Percentiles rank a stretch among this genome's conserved stretches.
Evolutionary conservation across 2,329 filamentous ascomycete genomes (phyloP).

Genomic region (Byssothecium circinans): DNA sequence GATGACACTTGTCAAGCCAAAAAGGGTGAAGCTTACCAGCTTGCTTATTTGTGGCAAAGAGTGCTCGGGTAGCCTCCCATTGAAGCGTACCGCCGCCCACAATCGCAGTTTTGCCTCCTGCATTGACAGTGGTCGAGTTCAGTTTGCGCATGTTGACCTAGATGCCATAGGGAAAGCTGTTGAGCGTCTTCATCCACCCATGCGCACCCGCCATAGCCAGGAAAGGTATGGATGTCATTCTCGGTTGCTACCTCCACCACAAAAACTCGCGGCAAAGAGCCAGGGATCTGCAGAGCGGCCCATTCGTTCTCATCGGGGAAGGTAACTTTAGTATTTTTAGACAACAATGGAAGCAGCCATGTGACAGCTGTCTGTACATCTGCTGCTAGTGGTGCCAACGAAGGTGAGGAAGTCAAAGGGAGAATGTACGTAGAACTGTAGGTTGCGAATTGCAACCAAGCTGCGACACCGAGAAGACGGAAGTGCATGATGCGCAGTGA

Average conservation of each 20-base stretch:
- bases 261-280: conserved; percentile 20
- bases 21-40: conserved; percentile 23
- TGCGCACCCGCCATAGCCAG: conserved; percentile 41
- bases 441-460: not conserved
- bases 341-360: conserved; percentile 3
- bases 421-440: not conserved
- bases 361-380: conserved; percentile 1
- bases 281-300: conserved; percentile 16
- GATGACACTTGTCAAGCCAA: too few relatives aligned
- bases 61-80: conserved; percentile 25
- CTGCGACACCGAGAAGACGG: not conserved
- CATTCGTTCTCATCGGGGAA: conserved; percentile 18
- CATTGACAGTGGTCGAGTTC: conserved; percentile 26
- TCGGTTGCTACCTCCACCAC: conserved; percentile 22
- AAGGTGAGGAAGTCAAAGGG: not conserved
- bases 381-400: not conserved
- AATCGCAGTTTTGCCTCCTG: conserved; percentile 21
- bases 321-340: conserved; percentile 12
- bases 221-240: conserved; percentile 36
- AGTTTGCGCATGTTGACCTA: conserved; percentile 37
- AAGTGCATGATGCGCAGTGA: not conserved
- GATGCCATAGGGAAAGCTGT: conserved; percentile 27
- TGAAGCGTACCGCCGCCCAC: conserved; percentile 34
- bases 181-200: conserved; percentile 33
- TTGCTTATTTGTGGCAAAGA: conserved; percentile 33